These are phyloP conservation scores for Pyricularia sp. DNA, from an alignment of 2,329 filamentous ascomycete genomes.

Conservation along the genomic window DNA sequence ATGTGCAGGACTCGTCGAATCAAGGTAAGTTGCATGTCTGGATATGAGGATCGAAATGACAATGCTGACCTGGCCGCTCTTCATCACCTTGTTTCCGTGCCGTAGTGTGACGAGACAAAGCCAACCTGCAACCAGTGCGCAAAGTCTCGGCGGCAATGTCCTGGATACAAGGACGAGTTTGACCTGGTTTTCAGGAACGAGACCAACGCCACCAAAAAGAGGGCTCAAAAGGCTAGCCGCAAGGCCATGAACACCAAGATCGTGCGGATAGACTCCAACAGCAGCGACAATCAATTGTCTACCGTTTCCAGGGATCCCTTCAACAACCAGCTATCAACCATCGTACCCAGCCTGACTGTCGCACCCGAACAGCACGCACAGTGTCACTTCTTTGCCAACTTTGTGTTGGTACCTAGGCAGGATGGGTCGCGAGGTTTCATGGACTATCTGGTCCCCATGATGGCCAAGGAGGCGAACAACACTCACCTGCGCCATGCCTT, in stretches of 20 bases:
- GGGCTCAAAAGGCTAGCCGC: constrained; percentile 46
- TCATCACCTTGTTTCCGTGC: not conserved
- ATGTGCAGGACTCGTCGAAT: constrained; percentile 66
- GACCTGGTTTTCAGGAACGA: constrained; percentile 66
- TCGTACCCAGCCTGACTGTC: constrained; percentile 29
- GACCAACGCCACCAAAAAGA: constrained; percentile 56
- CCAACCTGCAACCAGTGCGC: constrained; percentile 57
- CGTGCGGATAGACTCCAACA: not conserved
- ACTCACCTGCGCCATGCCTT: constrained; percentile 47
- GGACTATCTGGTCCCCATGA: constrained; percentile 48
- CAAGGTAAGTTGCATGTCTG: constrained; percentile 42
- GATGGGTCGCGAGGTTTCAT: constrained; percentile 45
- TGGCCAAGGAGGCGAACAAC: constrained; percentile 32
- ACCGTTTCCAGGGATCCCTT: not conserved
- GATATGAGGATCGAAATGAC: not conserved
- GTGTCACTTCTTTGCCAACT: constrained; percentile 53
- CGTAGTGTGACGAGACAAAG: constrained; percentile 57
- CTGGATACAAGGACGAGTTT: constrained; percentile 62
- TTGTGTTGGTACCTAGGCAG: constrained; percentile 42
- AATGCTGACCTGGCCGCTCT: constrained; percentile 8
- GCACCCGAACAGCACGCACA: constrained; percentile 45
- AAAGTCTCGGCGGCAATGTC: constrained; percentile 54
- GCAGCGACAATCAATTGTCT: not conserved
- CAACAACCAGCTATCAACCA: constrained; percentile 10
- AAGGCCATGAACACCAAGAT: constrained; percentile 27